Evolutionary conservation across 495 filamentous ascomycete species (phyloP).

Genomic region (Penicillium paxilli): DNA sequence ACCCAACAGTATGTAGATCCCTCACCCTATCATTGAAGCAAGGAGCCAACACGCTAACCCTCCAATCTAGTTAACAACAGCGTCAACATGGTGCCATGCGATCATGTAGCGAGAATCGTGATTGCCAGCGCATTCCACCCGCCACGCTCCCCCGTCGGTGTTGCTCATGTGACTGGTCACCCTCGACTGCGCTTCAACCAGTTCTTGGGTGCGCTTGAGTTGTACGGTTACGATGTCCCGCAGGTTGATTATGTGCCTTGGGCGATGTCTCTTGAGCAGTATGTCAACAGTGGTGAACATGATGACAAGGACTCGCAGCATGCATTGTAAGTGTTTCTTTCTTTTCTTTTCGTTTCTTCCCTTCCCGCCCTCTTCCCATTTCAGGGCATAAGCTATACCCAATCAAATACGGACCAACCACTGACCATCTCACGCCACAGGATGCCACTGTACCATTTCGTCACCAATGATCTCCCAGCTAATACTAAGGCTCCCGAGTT

Average conservation of each 20-base stretch:
- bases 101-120: slow-evolving; percentile 77
- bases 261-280: slow-evolving; percentile 55
- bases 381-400: too few species aligned
- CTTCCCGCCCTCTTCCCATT: not conserved
- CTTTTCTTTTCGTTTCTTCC: not conserved
- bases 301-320: slow-evolving; percentile 62
- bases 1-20: slow-evolving; percentile 54
- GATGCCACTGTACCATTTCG: slow-evolving; percentile 89
- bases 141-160: slow-evolving; percentile 48
- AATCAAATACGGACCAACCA: slow-evolving; percentile 1
- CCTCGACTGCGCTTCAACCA: slow-evolving; percentile 78
- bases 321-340: slow-evolving; percentile 52
- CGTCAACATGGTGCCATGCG: slow-evolving; percentile 87
- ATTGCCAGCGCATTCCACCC: slow-evolving; percentile 71
- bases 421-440: slow-evolving; percentile 10
- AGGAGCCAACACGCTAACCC: not conserved
- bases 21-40: not conserved
- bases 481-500: slow-evolving; percentile 79
- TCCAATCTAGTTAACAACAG: slow-evolving; percentile 64
- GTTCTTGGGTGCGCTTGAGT: slow-evolving; percentile 68
- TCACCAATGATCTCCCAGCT: slow-evolving; percentile 72
- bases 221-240: slow-evolving; percentile 75
- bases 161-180: slow-evolving; percentile 79
- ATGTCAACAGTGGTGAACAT: slow-evolving; percentile 60
- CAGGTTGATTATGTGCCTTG: slow-evolving; percentile 64